Evolutionary conservation across 164 flowering plant species (phyloP).

Genomic region (Aristolochia californica): DNA sequence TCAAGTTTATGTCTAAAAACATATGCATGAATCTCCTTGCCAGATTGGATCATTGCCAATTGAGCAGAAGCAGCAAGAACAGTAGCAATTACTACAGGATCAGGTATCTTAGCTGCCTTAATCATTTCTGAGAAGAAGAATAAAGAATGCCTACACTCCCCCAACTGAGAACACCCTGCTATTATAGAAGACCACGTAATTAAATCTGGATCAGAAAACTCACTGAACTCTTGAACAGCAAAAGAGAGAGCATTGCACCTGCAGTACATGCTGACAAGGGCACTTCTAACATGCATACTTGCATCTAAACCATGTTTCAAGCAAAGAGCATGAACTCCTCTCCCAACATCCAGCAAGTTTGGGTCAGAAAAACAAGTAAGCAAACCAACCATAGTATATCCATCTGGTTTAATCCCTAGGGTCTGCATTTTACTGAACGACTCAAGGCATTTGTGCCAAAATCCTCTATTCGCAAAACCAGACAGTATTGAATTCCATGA

Average conservation of each 20-base stretch:
- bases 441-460: too few relatives aligned
- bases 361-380: too few relatives aligned
- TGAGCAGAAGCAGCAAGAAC: conserved; percentile 47
- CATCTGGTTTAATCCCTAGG: too few relatives aligned
- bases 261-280: too few relatives aligned
- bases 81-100: conserved; percentile 42
- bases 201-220: conserved; percentile 38
- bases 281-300: too few relatives aligned
- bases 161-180: conserved; percentile 25
- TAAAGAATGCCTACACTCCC: conserved; percentile 26
- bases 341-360: too few relatives aligned
- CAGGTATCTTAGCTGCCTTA: conserved; percentile 20
- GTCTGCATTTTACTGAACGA: too few relatives aligned
- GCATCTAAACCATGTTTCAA: too few relatives aligned
- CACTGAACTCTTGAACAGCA: conserved; percentile 46
- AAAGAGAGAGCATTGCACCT: conserved; percentile 8
- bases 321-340: too few relatives aligned
- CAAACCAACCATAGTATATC: too few relatives aligned
- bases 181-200: conserved; percentile 63
- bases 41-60: conserved; percentile 32
- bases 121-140: conserved; percentile 38
- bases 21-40: conserved; percentile 57
- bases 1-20: conserved; percentile 42
- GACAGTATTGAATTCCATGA: too few relatives aligned
- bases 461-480: too few relatives aligned